These are phyloP conservation scores for Irpex sp. DNA, from an alignment of 1,284 basidiomycete species.

Conservation along the genomic window DNA sequence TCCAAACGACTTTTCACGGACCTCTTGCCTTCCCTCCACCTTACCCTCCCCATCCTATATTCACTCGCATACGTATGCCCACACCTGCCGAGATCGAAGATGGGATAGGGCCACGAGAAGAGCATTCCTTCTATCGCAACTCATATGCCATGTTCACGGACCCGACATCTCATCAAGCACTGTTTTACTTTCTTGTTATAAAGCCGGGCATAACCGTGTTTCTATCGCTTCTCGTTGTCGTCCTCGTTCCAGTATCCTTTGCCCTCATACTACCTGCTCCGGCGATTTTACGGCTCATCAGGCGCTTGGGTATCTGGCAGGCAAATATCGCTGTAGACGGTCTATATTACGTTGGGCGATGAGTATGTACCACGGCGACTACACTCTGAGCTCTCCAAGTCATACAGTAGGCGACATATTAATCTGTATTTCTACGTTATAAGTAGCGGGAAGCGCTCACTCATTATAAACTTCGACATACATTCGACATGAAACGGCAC, in stretches of 20 bases:
- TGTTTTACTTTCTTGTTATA: slow-evolving; percentile 83
- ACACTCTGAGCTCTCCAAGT: no score
- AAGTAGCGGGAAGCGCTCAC: no score
- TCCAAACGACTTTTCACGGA: slow-evolving; percentile 68
- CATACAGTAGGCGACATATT: no score
- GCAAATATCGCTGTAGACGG: slow-evolving; percentile 77
- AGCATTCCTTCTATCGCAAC: slow-evolving; percentile 73
- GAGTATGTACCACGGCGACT: background rate
- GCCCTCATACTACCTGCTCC: slow-evolving; percentile 63
- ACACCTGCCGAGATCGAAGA: slow-evolving; percentile 48
- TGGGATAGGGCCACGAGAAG: slow-evolving; percentile 36
- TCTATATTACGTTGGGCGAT: slow-evolving; percentile 36
- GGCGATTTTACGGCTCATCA: slow-evolving; percentile 56
- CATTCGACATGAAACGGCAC: no score
- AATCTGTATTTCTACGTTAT: no score
- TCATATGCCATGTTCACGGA: slow-evolving; percentile 80
- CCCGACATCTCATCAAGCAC: slow-evolving; percentile 71
- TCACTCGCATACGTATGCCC: slow-evolving; percentile 52
- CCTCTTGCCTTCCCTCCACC: slow-evolving; percentile 57
- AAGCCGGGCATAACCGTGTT: slow-evolving; percentile 76
- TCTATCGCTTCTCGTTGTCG: slow-evolving; percentile 50
- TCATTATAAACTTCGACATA: no score
- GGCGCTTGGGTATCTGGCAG: slow-evolving; percentile 73
- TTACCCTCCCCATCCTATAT: slow-evolving; percentile 63
- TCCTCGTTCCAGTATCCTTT: slow-evolving; percentile 55